Conservation (phyloP, 495 filamentous ascomycete species). For the Endocarpon pusillum region DNA sequence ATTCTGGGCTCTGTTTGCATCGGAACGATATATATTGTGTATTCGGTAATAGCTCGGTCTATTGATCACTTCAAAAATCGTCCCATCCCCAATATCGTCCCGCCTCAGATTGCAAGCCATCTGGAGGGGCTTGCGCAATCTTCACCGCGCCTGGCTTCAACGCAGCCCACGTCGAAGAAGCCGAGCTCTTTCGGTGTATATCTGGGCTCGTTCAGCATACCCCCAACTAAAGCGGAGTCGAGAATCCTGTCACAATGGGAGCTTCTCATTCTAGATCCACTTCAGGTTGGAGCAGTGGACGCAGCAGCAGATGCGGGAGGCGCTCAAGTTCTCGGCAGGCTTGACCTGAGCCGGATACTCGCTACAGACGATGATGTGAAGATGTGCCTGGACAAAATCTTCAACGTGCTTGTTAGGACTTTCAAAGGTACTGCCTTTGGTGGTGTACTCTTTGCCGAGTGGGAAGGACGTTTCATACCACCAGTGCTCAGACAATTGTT, state of each 20-base stretch:
- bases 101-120: slow-evolving; percentile 13
- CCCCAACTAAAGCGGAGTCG: slow-evolving; percentile 17
- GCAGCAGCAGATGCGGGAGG: slow-evolving; percentile 15
- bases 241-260: slow-evolving; percentile 28
- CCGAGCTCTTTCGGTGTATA: slow-evolving; percentile 33
- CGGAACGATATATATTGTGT: slow-evolving; percentile 19
- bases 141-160: slow-evolving; percentile 11
- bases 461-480: slow-evolving; percentile 21
- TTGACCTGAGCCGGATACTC: slow-evolving; percentile 22
- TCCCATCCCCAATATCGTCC: slow-evolving; percentile 15
- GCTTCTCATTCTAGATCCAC: slow-evolving; percentile 29
- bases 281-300: slow-evolving; percentile 21
- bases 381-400: slow-evolving; percentile 18
- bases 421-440: slow-evolving; percentile 22
- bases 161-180: slow-evolving; percentile 11
- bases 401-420: slow-evolving; percentile 13
- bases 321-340: slow-evolving; percentile 21
- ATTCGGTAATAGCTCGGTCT: slow-evolving; percentile 9
- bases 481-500: slow-evolving; percentile 21
- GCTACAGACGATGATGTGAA: slow-evolving; percentile 12
- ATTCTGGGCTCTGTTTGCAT: slow-evolving; percentile 18
- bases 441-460: slow-evolving; percentile 33
- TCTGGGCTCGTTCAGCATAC: slow-evolving; percentile 23
- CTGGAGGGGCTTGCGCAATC: slow-evolving; percentile 15
- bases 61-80: slow-evolving; percentile 13